These are phyloP conservation scores for Brettanomyces naardenensis DNA, from an alignment of 805 yeast species.

Conservation along the genomic window DNA sequence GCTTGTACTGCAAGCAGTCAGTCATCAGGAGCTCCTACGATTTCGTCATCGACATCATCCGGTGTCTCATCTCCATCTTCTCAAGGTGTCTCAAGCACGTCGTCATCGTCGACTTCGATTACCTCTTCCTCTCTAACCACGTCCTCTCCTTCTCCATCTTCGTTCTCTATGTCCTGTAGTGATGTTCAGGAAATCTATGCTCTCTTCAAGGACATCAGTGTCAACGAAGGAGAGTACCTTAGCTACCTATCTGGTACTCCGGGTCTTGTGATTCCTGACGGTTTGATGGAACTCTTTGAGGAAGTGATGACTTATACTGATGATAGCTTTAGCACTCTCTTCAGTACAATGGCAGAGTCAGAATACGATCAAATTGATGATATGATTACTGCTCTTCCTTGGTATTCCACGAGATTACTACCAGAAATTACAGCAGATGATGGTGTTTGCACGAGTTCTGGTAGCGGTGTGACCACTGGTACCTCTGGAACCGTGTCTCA, in stretches of 20 bases:
- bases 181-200: not conserved
- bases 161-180: not conserved
- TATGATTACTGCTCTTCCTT: constrained; percentile 26
- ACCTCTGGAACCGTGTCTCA: not conserved
- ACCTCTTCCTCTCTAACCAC: not conserved
- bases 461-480: not conserved
- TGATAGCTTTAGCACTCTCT: constrained; percentile 34
- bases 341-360: constrained; percentile 10
- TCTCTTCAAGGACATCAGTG: constrained; percentile 1
- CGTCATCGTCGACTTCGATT: not conserved
- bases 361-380: constrained; percentile 12
- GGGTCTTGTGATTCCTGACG: not conserved
- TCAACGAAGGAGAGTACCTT: not conserved
- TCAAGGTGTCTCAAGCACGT: not conserved
- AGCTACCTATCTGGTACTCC: not conserved
- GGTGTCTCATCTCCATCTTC: not conserved
- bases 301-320: constrained; percentile 33
- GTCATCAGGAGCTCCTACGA: not conserved
- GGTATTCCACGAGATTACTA: constrained; percentile 25
- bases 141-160: not conserved
- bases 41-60: not conserved
- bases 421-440: constrained; percentile 11
- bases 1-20: not conserved
- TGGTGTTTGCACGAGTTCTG: not conserved
- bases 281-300: not conserved